These are phyloP conservation scores for Scleromitrula shiraiana DNA, from an alignment of 2,329 filamentous ascomycete genomes.

Conservation along the genomic window DNA sequence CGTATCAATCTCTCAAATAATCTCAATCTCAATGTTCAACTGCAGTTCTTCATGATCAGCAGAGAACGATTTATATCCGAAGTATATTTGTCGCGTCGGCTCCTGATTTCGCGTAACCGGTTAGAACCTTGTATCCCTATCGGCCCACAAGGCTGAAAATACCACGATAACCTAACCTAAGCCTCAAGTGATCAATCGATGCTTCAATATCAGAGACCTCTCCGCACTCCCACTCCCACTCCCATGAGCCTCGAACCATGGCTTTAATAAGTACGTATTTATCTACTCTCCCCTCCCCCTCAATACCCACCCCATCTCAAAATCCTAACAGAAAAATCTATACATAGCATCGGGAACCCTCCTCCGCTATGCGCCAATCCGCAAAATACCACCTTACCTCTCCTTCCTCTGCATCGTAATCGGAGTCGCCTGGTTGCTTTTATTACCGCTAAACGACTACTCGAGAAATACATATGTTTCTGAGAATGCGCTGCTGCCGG, in stretches of 20 bases:
- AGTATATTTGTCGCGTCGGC: slow-evolving; percentile 5
- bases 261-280: slow-evolving; percentile 22
- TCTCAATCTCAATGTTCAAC: too few species aligned
- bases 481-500: slow-evolving; percentile 90
- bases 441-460: slow-evolving; percentile 85
- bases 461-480: slow-evolving; percentile 92
- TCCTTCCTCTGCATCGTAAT: slow-evolving; percentile 78
- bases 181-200: too few species aligned
- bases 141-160: neutral
- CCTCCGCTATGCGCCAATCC: slow-evolving; percentile 72
- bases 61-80: neutral
- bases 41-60: neutral
- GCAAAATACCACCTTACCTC: slow-evolving; percentile 79
- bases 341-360: slow-evolving; percentile 47
- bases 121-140: neutral
- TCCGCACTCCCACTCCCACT: too few species aligned
- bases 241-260: slow-evolving; percentile 10
- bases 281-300: neutral
- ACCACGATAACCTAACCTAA: neutral
- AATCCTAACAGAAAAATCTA: slow-evolving; percentile 17
- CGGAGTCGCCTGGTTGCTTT: slow-evolving; percentile 80
- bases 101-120: slow-evolving; percentile 5
- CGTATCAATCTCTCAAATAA: too few species aligned
- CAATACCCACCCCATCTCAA: neutral
- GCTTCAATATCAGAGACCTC: too few species aligned